phyloP scores from a whole-genome alignment of 371 early-diverging fungal species.

The Cokeromyces recurvatus region DNA sequence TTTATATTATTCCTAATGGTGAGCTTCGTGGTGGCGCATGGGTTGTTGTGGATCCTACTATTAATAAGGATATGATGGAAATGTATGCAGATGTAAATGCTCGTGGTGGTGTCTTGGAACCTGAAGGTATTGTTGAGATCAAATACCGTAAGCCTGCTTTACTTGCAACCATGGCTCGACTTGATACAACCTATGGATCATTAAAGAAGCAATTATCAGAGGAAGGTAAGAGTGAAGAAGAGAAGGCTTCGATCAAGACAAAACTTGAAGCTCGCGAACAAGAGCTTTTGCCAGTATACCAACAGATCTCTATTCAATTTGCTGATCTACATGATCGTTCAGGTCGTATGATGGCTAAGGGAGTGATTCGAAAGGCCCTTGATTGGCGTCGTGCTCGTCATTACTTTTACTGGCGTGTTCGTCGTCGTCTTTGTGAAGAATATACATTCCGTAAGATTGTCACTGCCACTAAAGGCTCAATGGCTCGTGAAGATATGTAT shows the following conservation, averaged over 20 bases:
- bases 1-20: slow-evolving; percentile 94
- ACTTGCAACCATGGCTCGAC: slow-evolving; percentile 87
- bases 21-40: slow-evolving; percentile 99
- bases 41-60: slow-evolving; percentile 98
- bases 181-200: slow-evolving; percentile 72
- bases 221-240: slow-evolving; percentile 40
- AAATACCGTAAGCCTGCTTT: slow-evolving; percentile 95
- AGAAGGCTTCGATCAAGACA: slow-evolving; percentile 59
- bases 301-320: slow-evolving; percentile 93
- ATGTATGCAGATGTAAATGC: slow-evolving; percentile 95
- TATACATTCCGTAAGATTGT: slow-evolving; percentile 56
- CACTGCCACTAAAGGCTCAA: slow-evolving; percentile 28
- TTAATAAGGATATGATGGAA: slow-evolving; percentile 96
- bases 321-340: slow-evolving; percentile 97
- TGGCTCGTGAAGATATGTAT: slow-evolving; percentile 47
- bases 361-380: slow-evolving; percentile 76
- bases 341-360: slow-evolving; percentile 96
- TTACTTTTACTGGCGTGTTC: slow-evolving; percentile 93
- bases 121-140: slow-evolving; percentile 98
- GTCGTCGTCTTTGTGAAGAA: slow-evolving; percentile 77
- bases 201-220: slow-evolving; percentile 66
- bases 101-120: slow-evolving; percentile 96
- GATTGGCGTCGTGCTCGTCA: slow-evolving; percentile 81
- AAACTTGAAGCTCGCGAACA: slow-evolving; percentile 81
- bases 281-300: slow-evolving; percentile 84